Conservation (phyloP, 441 rosid genomes). For the Macaranga tanarius region DNA sequence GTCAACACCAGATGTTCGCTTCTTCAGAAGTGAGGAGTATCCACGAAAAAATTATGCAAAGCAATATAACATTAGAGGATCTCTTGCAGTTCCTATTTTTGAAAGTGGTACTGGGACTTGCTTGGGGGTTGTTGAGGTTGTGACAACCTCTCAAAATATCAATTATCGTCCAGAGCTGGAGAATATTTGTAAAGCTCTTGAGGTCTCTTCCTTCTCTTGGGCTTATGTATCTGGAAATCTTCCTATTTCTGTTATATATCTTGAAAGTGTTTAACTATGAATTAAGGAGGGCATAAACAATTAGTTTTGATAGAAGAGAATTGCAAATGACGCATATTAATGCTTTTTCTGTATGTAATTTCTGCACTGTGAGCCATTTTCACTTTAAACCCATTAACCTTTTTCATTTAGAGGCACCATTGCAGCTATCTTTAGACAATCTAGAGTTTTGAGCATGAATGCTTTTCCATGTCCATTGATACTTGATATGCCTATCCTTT, state of each 20-base stretch:
- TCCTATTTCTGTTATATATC: background rate
- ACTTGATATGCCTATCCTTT: background rate
- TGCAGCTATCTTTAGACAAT: background rate
- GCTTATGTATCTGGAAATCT: conserved; percentile 10
- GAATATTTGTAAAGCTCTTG: conserved; percentile 80
- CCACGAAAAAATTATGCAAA: conserved; percentile 36
- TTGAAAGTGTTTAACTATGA: conserved; percentile 9
- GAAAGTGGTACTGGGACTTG: conserved; percentile 53
- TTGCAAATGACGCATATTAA: conserved; percentile 3
- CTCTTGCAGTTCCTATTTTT: conserved; percentile 36
- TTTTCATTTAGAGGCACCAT: background rate
- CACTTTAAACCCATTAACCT: background rate
- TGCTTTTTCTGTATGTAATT: background rate
- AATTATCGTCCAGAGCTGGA: conserved; percentile 70
- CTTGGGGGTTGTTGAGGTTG: conserved; percentile 91
- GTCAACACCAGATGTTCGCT: conserved; percentile 60
- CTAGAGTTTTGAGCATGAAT: background rate
- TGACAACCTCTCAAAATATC: conserved; percentile 64
- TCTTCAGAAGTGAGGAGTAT: conserved; percentile 43
- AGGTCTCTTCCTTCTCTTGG: conserved; percentile 45
- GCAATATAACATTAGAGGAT: conserved; percentile 30
- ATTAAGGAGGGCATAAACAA: background rate
- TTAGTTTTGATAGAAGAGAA: conserved; percentile 14
- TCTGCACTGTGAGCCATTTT: background rate
- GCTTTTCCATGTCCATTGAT: too few relatives aligned